A percentile compares a stretch with the other conserved stretches of the same genome.
These are phyloP conservation scores for Mallotus japonicus DNA, from an alignment of 441 rosid genomes.

Conservation along the genomic window DNA sequence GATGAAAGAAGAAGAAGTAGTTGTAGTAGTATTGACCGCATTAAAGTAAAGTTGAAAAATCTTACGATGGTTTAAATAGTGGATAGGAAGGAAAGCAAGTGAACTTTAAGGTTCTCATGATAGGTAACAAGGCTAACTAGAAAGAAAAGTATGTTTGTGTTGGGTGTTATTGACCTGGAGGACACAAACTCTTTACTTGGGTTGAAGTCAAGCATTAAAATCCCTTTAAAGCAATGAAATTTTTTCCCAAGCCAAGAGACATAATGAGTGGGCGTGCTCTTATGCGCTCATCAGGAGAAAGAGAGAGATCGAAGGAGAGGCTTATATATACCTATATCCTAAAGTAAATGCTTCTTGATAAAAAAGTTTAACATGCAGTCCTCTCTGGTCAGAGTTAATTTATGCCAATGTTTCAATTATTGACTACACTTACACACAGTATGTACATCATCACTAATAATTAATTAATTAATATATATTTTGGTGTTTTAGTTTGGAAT, in stretches of 20 bases:
- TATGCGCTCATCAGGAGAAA: constrained; percentile 25
- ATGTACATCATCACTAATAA: no score
- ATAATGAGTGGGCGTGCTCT: constrained; percentile 72
- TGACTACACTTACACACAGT: no score
- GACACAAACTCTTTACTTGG: constrained; percentile 30
- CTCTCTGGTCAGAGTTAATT: constrained; percentile 21
- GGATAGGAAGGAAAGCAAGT: constrained; percentile 7
- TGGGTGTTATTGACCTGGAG: constrained; percentile 26
- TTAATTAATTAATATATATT: no score
- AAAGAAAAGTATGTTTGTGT: constrained; percentile 24
- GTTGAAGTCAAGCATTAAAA: constrained; percentile 41
- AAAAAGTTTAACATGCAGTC: constrained; percentile 18
- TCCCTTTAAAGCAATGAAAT: constrained; percentile 42
- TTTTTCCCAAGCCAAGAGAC: constrained; percentile 30
- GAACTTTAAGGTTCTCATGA: constrained; percentile 16
- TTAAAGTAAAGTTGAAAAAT: constrained; percentile 6
- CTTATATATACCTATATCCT: not conserved
- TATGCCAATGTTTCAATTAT: not conserved
- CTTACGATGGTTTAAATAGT: constrained; percentile 25
- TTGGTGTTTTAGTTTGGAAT: no score
- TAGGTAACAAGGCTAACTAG: constrained; percentile 20
- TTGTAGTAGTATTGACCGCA: constrained; percentile 1
- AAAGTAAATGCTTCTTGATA: constrained; percentile 10
- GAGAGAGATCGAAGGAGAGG: not conserved
- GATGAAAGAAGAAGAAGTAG: constrained; percentile 8